phyloP scores from a whole-genome alignment of 257 asterid genomes.

The Marsdenia floribunda region DNA sequence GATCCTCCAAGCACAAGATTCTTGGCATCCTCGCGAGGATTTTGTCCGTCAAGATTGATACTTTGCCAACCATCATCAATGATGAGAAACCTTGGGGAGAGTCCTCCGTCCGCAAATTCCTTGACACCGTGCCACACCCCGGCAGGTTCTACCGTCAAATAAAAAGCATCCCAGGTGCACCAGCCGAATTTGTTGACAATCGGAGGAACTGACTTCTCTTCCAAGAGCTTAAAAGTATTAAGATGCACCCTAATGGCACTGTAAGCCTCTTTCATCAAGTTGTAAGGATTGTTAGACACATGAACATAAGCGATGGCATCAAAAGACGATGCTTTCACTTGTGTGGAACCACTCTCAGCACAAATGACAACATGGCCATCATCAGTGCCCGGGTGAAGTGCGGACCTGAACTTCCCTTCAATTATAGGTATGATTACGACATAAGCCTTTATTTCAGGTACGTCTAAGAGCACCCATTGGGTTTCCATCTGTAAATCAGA shows the following conservation, averaged over 20 bases:
- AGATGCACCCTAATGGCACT: constrained; percentile 56
- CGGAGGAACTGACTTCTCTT: constrained; percentile 60
- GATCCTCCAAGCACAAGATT: constrained; percentile 62
- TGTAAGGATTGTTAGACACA: constrained; percentile 62
- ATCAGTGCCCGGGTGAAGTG: constrained; percentile 55
- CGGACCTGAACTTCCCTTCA: constrained; percentile 58
- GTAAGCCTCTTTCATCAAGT: constrained; percentile 62
- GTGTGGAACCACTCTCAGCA: constrained; percentile 65
- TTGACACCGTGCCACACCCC: constrained; percentile 53
- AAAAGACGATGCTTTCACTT: constrained; percentile 33
- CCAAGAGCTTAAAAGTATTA: constrained; percentile 54
- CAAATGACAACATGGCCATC: constrained; percentile 35
- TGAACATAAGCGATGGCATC: constrained; percentile 45
- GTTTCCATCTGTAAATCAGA: constrained; percentile 75
- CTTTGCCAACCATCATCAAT: constrained; percentile 85
- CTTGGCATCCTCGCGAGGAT: constrained; percentile 37
- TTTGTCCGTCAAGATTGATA: constrained; percentile 42
- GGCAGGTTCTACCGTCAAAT: constrained; percentile 45
- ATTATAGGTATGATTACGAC: constrained; percentile 51
- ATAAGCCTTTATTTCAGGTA: constrained; percentile 45
- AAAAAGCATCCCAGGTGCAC: constrained; percentile 89
- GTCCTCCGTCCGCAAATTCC: constrained; percentile 51
- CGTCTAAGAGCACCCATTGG: constrained; percentile 62
- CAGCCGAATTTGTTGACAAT: constrained; percentile 61
- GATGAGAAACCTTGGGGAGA: constrained; percentile 55